Conservation (phyloP, 352 stramenopile genomes). For the Peronospora destructor region DNA sequence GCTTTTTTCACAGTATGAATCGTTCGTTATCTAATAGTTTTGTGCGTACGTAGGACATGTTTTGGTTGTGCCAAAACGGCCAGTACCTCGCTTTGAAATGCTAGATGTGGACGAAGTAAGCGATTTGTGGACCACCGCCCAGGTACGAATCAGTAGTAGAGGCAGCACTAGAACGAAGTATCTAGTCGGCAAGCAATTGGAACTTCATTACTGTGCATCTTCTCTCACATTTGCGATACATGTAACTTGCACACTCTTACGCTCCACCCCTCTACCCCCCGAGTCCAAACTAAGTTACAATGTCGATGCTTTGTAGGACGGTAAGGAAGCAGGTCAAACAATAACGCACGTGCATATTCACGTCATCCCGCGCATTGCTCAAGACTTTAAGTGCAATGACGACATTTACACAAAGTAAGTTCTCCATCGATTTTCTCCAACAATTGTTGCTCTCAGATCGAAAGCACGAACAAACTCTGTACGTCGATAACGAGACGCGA, state of each 20-base stretch:
- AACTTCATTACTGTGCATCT: constrained; percentile 55
- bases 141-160: constrained; percentile 26
- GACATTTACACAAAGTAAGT: constrained; percentile 87
- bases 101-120: constrained; percentile 78
- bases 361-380: constrained; percentile 69
- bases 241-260: constrained; percentile 9
- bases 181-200: constrained; percentile 63
- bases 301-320: constrained; percentile 49
- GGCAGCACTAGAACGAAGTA: background rate
- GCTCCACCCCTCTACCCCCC: background rate
- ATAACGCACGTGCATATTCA: constrained; percentile 93
- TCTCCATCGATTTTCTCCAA: too few relatives aligned
- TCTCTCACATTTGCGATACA: constrained; percentile 91
- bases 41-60: constrained; percentile 62
- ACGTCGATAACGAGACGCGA: constrained; percentile 73
- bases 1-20: background rate
- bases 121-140: constrained; percentile 86
- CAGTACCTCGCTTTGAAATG: constrained; percentile 64
- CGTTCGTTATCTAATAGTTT: background rate
- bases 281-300: background rate
- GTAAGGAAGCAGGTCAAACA: constrained; percentile 81
- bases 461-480: constrained; percentile 46
- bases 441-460: constrained; percentile 27
- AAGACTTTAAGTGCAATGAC: constrained; percentile 85
- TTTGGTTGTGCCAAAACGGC: constrained; percentile 78